Base-by-base conservation (phyloP, 345 rosid species). In the Hypericum androsaemum region DNA sequence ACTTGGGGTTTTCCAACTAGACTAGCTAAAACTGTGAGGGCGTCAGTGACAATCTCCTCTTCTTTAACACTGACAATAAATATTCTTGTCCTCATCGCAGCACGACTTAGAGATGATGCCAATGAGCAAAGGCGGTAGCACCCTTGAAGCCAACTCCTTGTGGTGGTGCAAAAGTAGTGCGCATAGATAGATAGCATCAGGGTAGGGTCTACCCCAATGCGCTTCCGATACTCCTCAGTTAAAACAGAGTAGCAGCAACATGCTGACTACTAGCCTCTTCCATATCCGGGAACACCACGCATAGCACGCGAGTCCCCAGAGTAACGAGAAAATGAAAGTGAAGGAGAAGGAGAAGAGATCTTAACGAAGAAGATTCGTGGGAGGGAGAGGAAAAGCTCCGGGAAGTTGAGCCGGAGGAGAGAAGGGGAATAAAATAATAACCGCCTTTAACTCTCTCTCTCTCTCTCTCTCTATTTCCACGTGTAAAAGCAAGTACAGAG, bases 211-310 rank as follows among this genome's bases (percentile, higher is more conserved):
- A 78, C 88, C 17, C 95, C 88, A 22, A 89, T 83, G 60, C 66
- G 37, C 66, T 51, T 72, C 56, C 90, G 72, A 65, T 76, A 74
- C 56, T 89, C 83, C 54, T 79, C 0, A 86, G 72, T 59, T 81
- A 89, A 58, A 80, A 89, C 35, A 89, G 16, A 2, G 75, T 51
- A 36, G 84, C 90, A 11, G 95, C 94, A 16, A 83, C 90, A 3
- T 83, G 79, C 50, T 84, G 84, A n/a, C n/a, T n/a, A 65, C 64
- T 77, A 42, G 86, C 69, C 67, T 86, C 95, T 39, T 79, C 76
- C 7, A 71, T 64, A 41, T 43, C 57, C 50, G 69, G 62, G 42
- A 89, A 77, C 41, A 79, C 16, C 41, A 81, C 77, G 43, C 77
- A 15, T 83, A 83, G 36, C 65, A 51, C 75, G 78, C 43, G 59